Evolutionary conservation across 164 flowering plant species (phyloP), one percentile per base, ranked within the genome.

Genomic region (Vitis labrusca): DNA sequence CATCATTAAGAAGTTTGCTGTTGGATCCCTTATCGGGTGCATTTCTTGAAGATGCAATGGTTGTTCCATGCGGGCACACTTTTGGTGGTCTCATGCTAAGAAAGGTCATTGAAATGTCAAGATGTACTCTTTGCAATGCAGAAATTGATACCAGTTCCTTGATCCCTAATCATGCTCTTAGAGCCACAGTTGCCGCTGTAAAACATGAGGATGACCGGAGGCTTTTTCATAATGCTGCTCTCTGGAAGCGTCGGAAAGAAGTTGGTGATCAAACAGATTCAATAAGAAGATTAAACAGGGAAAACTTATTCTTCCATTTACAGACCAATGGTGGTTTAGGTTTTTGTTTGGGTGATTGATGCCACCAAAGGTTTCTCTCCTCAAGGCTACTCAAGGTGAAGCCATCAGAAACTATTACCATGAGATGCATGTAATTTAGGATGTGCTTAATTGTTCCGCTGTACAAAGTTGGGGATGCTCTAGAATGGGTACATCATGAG

Each of bases 361-460:
- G 98, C 99, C 99, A 7, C 99, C 99, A 14, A 95, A 96, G 85
- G 97, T 96, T 75, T 90, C 99, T 55, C 76, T 96, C 71, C 97
- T 96, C 51, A 96, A 96, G 83, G 95, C 92, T 29, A 96, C 97
- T 66, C 99, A 96, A 79, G 99, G 99, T 72, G 99, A 96, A 78
- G 92, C 97, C 49, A 91, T 95, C 74, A 81, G 99, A 74, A 95
- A 93, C 83, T 95, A 93, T 77, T 93, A 93, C 81, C 99, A 95
- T 83, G 97, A 95, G 71, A 93, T 87, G 91, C 99, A 95, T 69
- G 97, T 96, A 61, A 96, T 96, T 76, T 98, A 96, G 74, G 99
- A 96, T 76, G 84, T 96, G 99, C 95, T 17, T 17, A 17, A 17
- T 96, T 69, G 97, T 96, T 23, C 98, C 98, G n/a, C 85, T 93